These are phyloP conservation scores for Lathyrus oleraceus DNA, from an alignment of 306 rosid species.

Conservation along the genomic window DNA sequence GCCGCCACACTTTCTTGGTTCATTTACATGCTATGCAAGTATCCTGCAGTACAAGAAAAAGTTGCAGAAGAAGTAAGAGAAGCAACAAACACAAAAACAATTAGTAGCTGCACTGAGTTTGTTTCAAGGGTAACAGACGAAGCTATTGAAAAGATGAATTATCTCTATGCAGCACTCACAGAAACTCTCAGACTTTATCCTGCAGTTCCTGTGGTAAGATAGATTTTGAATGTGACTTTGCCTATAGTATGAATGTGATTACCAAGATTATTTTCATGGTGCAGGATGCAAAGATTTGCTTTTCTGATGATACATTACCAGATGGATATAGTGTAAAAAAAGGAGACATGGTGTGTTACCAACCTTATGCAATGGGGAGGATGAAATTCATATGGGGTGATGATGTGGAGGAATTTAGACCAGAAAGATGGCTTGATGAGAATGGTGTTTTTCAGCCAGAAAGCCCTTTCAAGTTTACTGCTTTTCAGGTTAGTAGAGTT, in stretches of 20 bases:
- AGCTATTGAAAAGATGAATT: slow-evolving; percentile 66
- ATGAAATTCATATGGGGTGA: slow-evolving; percentile 86
- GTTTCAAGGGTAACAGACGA: slow-evolving; percentile 50
- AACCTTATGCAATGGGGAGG: slow-evolving; percentile 88
- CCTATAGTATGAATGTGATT: background rate
- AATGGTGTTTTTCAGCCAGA: slow-evolving; percentile 57
- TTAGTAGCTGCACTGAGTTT: slow-evolving; percentile 49
- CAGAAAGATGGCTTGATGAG: slow-evolving; percentile 78
- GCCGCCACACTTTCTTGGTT: slow-evolving; percentile 78
- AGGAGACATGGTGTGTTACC: slow-evolving; percentile 64
- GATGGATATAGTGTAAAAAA: slow-evolving; percentile 66
- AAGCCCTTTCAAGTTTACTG: slow-evolving; percentile 74
- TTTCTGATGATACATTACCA: slow-evolving; percentile 69
- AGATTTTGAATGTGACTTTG: slow-evolving; percentile 11
- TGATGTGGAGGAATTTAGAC: slow-evolving; percentile 68
- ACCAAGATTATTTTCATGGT: background rate
- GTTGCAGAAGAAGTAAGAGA: slow-evolving; percentile 62
- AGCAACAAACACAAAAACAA: slow-evolving; percentile 38
- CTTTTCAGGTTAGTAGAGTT: slow-evolving; percentile 65
- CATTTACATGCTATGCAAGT: slow-evolving; percentile 66
- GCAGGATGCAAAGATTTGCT: slow-evolving; percentile 74
- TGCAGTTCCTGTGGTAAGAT: slow-evolving; percentile 76
- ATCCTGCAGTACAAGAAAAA: slow-evolving; percentile 65
- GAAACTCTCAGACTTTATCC: slow-evolving; percentile 86
- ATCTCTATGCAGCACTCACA: slow-evolving; percentile 74